A percentile compares a stretch with the other conserved stretches of the same genome.
Evolutionary conservation across 768 basidiomycete species (phyloP).

Genomic region (Pleurotus citrinopileatus): DNA sequence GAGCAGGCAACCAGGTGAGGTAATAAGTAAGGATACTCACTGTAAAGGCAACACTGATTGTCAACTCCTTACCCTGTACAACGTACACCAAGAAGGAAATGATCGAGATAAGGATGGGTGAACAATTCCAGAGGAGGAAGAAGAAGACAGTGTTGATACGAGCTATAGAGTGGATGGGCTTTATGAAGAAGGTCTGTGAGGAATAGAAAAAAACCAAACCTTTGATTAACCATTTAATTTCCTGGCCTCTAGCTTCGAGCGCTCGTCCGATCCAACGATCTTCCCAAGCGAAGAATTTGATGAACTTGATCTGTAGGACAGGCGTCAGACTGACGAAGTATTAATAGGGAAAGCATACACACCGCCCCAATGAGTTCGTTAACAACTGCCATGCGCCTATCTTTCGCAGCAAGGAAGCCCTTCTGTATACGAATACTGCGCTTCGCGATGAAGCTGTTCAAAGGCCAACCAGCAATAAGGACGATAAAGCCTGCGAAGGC

Average conservation of each 20-base stretch:
- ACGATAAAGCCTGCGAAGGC: slow-evolving; percentile 79
- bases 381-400: slow-evolving; percentile 75
- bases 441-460: slow-evolving; percentile 65
- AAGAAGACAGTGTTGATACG: slow-evolving; percentile 75
- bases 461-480: slow-evolving; percentile 62
- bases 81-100: slow-evolving; percentile 78
- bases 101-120: slow-evolving; percentile 79
- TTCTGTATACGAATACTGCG: slow-evolving; percentile 61
- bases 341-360: slow-evolving; percentile 16
- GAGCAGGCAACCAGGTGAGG: too few relatives aligned
- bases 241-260: slow-evolving; percentile 59
- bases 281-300: slow-evolving; percentile 86
- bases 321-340: background rate
- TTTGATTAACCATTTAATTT: slow-evolving; percentile 79
- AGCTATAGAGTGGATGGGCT: slow-evolving; percentile 30
- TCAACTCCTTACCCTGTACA: slow-evolving; percentile 68
- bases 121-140: slow-evolving; percentile 66
- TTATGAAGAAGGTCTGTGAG: background rate
- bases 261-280: slow-evolving; percentile 70
- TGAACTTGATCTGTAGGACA: slow-evolving; percentile 55
- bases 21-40: slow-evolving; percentile 32
- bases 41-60: slow-evolving; percentile 82
- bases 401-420: slow-evolving; percentile 56
- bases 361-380: slow-evolving; percentile 76
- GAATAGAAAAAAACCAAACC: slow-evolving; percentile 27